A percentile compares a stretch with the other conserved stretches of the same genome.
Evolutionary conservation across 805 yeast species (phyloP).

Genomic region (Wickerhamiella qilinensis): DNA sequence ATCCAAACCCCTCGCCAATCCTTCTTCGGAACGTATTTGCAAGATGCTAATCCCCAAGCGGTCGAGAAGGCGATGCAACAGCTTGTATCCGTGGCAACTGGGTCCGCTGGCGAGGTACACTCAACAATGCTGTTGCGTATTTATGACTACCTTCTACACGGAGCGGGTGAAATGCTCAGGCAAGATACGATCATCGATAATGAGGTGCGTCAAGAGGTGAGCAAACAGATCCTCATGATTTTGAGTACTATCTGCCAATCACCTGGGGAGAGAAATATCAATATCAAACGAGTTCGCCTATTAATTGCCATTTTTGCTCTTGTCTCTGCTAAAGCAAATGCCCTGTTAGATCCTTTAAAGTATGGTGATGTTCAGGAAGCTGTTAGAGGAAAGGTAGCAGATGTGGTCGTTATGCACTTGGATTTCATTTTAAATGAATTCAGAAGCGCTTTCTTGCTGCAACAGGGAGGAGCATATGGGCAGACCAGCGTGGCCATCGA

Average conservation of each 20-base stretch:
- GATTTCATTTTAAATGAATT: background rate
- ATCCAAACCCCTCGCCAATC: background rate
- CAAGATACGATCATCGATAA: conserved; percentile 3
- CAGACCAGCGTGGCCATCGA: background rate
- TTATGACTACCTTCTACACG: conserved; percentile 11
- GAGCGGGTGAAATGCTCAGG: conserved; percentile 4
- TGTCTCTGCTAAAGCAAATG: background rate
- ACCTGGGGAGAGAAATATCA: background rate
- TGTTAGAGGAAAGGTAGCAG: background rate
- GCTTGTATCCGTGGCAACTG: background rate
- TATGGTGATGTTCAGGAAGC: background rate
- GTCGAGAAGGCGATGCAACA: background rate
- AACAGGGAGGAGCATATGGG: background rate
- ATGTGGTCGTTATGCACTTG: background rate
- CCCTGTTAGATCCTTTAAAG: background rate
- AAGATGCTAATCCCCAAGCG: background rate
- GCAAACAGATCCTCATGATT: background rate
- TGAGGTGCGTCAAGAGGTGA: background rate
- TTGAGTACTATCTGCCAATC: background rate
- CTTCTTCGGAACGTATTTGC: background rate
- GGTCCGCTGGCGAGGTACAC: conserved; percentile 3
- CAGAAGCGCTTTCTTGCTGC: background rate
- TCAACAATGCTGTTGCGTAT: conserved; percentile 2
- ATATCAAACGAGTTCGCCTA: background rate
- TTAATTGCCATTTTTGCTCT: conserved; percentile 1